A percentile compares a stretch with the other conserved stretches of the same genome.
Evolutionary conservation across 2,329 filamentous ascomycete species (phyloP).

Genomic region (Ophiosphaerella herpotricha): DNA sequence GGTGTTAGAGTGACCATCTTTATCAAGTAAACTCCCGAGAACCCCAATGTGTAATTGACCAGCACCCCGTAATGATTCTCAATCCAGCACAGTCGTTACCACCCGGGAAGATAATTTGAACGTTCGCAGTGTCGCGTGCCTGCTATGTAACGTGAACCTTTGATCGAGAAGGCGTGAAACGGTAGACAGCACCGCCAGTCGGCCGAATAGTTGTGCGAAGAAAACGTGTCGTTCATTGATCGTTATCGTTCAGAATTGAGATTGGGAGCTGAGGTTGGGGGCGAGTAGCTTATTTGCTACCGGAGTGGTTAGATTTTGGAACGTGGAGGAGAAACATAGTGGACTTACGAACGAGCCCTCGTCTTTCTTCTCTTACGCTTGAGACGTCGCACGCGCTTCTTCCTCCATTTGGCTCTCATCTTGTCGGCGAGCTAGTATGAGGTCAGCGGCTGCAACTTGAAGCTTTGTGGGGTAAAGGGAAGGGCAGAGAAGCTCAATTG

Average conservation of each 20-base stretch:
- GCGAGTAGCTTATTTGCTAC: constrained; percentile 57
- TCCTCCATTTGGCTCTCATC: constrained; percentile 99
- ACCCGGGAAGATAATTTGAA: constrained; percentile 21
- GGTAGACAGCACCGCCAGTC: constrained; percentile 23
- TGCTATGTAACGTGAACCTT: constrained; percentile 29
- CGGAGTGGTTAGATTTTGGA: constrained; percentile 13
- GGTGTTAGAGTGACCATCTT: constrained; percentile 46
- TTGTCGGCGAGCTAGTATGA: constrained; percentile 49
- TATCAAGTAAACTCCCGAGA: constrained; percentile 42
- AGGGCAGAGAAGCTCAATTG: constrained; percentile 22
- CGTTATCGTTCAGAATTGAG: constrained; percentile 37
- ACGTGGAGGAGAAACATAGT: neutral
- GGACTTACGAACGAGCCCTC: constrained; percentile 88
- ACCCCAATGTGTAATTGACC: constrained; percentile 45
- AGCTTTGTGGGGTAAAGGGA: constrained; percentile 12
- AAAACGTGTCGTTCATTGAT: constrained; percentile 33
- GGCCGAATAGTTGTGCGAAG: constrained; percentile 27
- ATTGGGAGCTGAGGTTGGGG: constrained; percentile 44
- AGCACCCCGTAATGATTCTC: constrained; percentile 34
- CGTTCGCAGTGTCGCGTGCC: constrained; percentile 34
- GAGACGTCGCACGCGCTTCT: constrained; percentile 98
- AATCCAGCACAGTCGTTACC: constrained; percentile 33
- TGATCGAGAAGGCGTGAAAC: neutral
- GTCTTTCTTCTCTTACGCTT: constrained; percentile 99
- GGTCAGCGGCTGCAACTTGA: constrained; percentile 31